Conservation (phyloP, 1,139 yeast species). For the Eremothecium gossypii region DNA sequence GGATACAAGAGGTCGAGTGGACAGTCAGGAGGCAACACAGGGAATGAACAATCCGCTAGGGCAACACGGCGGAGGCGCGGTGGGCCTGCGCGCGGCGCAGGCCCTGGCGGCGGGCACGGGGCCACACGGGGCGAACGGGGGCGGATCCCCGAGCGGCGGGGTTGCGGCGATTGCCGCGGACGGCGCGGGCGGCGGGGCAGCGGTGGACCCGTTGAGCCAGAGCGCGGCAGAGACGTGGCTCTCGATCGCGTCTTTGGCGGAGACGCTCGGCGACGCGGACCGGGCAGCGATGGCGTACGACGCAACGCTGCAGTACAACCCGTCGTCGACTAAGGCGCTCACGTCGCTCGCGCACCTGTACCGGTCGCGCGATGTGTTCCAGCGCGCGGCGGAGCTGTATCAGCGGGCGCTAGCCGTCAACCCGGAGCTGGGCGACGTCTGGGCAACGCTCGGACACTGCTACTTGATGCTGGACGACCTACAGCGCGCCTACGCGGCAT, state of each 20-base stretch:
- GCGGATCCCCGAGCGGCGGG: constrained; percentile 2
- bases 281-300: constrained; percentile 86
- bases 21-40: too few relatives aligned
- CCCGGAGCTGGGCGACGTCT: constrained; percentile 89
- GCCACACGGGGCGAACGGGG: neutral
- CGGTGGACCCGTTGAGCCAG: constrained; percentile 38
- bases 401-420: constrained; percentile 75
- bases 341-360: constrained; percentile 82
- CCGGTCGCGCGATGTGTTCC: constrained; percentile 80
- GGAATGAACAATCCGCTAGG: constrained; percentile 3
- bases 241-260: constrained; percentile 85
- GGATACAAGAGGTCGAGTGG: too few relatives aligned
- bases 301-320: constrained; percentile 79
- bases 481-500: constrained; percentile 91
- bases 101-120: too few relatives aligned
- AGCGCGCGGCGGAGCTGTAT: constrained; percentile 88
- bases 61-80: neutral
- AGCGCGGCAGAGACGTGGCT: constrained; percentile 90
- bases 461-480: constrained; percentile 93
- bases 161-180: constrained; percentile 5
- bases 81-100: neutral
- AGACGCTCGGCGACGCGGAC: constrained; percentile 78
- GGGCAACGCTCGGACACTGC: constrained; percentile 97
- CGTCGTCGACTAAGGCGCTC: constrained; percentile 75
- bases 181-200: constrained; percentile 11